Conservation (phyloP, 2,329 filamentous ascomycete species). For the Podosphaera fusca region DNA sequence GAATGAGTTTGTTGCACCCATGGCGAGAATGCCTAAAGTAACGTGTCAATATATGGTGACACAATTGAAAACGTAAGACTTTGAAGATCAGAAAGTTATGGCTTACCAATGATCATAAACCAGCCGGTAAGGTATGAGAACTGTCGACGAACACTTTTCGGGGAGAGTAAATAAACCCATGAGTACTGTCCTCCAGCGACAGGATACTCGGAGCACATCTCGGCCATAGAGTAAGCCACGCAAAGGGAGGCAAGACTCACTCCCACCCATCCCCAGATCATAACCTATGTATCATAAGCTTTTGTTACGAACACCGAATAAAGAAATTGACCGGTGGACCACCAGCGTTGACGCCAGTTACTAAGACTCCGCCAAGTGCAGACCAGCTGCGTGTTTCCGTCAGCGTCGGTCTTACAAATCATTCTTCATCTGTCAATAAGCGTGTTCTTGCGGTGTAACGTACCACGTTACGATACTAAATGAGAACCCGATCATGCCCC, state of each 20-base stretch:
- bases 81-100: constrained; percentile 1
- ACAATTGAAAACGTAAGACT: neutral
- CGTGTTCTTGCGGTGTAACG: constrained; percentile 4
- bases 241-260: constrained; percentile 26
- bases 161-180: constrained; percentile 32
- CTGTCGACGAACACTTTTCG: constrained; percentile 21
- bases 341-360: constrained; percentile 29
- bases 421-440: neutral
- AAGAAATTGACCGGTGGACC: constrained; percentile 26
- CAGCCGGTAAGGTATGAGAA: constrained; percentile 24
- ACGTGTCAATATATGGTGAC: neutral
- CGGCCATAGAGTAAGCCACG: constrained; percentile 34
- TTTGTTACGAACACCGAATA: constrained; percentile 27
- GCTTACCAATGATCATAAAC: constrained; percentile 19
- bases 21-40: constrained; percentile 18
- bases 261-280: constrained; percentile 33
- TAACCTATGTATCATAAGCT: constrained; percentile 31
- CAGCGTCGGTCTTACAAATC: constrained; percentile 5
- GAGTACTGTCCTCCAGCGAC: constrained; percentile 33
- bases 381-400: constrained; percentile 23
- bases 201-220: constrained; percentile 33
- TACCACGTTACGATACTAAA: constrained; percentile 33
- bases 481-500: constrained; percentile 35
- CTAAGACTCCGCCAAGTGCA: constrained; percentile 30
- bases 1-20: constrained; percentile 31